These are phyloP conservation scores for Platanthera guangdongensis DNA, from an alignment of 106 monocot genomes.

Conservation along the genomic window DNA sequence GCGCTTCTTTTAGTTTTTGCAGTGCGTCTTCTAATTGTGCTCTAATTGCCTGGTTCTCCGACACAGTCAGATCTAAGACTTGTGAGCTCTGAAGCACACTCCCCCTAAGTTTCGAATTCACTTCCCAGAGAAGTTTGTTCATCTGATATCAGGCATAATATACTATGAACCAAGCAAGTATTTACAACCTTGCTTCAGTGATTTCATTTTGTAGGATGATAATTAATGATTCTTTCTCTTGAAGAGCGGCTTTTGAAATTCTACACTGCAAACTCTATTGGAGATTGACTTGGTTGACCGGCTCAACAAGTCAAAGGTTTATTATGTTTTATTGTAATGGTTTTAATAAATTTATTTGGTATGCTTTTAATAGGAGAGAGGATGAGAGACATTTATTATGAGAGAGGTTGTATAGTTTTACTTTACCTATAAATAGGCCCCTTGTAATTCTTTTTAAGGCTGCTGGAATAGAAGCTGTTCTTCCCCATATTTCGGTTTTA, in stretches of 20 bases:
- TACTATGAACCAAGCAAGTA: not conserved
- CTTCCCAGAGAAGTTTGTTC: constrained; percentile 41
- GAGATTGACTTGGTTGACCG: no score
- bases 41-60: constrained; percentile 61
- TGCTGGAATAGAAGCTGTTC: no score
- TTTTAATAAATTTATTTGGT: no score
- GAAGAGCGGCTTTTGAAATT: constrained; percentile 48
- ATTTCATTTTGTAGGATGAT: constrained; percentile 51
- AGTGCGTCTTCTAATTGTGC: constrained; percentile 52
- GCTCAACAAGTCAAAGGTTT: no score
- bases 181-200: constrained; percentile 43
- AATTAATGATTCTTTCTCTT: constrained; percentile 56
- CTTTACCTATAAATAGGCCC: no score
- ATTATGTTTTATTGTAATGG: no score
- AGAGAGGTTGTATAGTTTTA: no score
- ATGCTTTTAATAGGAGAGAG: no score
- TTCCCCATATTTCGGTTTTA: no score
- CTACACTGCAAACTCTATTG: constrained; percentile 72
- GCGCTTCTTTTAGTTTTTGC: constrained; percentile 39
- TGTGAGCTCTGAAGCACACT: constrained; percentile 59
- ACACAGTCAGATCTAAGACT: constrained; percentile 52
- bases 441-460: no score
- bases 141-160: not conserved
- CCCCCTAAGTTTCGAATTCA: constrained; percentile 54
- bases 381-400: no score